Evolutionary conservation across 768 basidiomycete genomes (phyloP), one percentile per base, ranked within the genome.

Genomic region (Boletus pseudo-olivaceus): DNA sequence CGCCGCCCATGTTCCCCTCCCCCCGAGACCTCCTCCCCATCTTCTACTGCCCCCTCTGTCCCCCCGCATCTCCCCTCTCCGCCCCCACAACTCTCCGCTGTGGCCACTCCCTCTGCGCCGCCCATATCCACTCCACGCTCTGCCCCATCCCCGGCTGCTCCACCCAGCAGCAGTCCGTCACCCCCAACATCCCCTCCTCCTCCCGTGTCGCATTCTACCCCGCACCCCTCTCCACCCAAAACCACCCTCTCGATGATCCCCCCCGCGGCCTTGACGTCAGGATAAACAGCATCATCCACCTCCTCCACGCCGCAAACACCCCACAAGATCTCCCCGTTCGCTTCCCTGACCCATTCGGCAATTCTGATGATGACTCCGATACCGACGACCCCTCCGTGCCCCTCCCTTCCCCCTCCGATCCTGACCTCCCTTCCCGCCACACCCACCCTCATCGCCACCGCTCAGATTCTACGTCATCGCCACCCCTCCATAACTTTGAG

Each of bases 71-170:
- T 23, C 51, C 71, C 50, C 73, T 85, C 23, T 53, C 62, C 23
- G 65, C 72, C 4, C 84, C 85, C 3, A 72, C 80, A 34, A 80
- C 76, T 9, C 83, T 96, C 38, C 80, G 75, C 61, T 97, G 93
- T 64, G 93, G 93, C 49, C 93, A 97, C 67, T 79, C 92, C 20
- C 58, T 95, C 57, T 97, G 93, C 62, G 69, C 82, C 0, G 43
- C 23, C n/a, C 89, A 90, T 65, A 60, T 77, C 51, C 67, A 55
- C 57, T 59, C 60, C 7, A 2, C 67, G 23, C 51, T 33, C 35
- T 73, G 77, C 59, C 72, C 74, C 53, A 56, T 76, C 49, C 68
- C 73, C 26, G 56, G 61, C 30, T 83, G 76, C 59, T 58, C 43
- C 46, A 34, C 54, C 50, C 49, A 58, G 51, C 62, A 53, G 46